Conservation (phyloP, 805 yeast genomes). For the Candida silvatica region DNA sequence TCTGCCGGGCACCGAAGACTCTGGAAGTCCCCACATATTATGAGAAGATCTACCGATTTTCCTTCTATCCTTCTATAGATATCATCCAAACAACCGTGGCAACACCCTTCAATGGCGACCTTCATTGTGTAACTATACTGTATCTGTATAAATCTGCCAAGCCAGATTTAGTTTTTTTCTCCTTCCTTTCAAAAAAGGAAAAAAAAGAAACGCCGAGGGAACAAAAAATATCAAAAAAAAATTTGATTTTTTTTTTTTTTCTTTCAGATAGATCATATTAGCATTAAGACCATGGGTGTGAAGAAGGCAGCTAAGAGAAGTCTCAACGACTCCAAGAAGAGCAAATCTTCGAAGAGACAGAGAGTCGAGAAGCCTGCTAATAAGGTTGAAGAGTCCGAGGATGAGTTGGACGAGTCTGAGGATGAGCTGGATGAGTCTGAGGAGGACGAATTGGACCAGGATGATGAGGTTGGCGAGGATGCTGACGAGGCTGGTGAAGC, state of each 20-base stretch:
- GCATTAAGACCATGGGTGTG: slow-evolving; percentile 10
- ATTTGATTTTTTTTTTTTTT: not conserved
- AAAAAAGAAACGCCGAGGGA: too few species aligned
- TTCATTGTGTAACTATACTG: too few species aligned
- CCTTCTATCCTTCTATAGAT: slow-evolving; percentile 35
- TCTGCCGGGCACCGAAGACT: slow-evolving; percentile 61
- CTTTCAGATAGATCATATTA: not conserved
- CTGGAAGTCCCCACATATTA: slow-evolving; percentile 92
- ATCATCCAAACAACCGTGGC: slow-evolving; percentile 68
- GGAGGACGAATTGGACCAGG: slow-evolving; percentile 20
- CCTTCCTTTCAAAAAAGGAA: too few species aligned
- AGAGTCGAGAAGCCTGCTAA: slow-evolving; percentile 9
- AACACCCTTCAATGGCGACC: slow-evolving; percentile 81
- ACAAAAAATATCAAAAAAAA: too few species aligned
- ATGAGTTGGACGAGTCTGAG: slow-evolving; percentile 24
- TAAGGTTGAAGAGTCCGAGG: slow-evolving; percentile 21
- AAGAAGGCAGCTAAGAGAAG: slow-evolving; percentile 13
- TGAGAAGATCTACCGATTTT: slow-evolving; percentile 43
- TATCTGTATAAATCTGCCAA: too few species aligned
- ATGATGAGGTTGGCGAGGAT: slow-evolving; percentile 16
- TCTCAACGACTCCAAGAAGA: slow-evolving; percentile 10
- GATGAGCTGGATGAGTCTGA: slow-evolving; percentile 23
- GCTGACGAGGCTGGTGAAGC: slow-evolving; percentile 17
- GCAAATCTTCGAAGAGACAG: slow-evolving; percentile 21
- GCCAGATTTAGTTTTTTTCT: too few species aligned